Evolutionary conservation across 1,284 basidiomycete genomes (phyloP), one percentile per base, ranked within the genome.

Genomic region (Apiotrichum akiyoshidainum): DNA sequence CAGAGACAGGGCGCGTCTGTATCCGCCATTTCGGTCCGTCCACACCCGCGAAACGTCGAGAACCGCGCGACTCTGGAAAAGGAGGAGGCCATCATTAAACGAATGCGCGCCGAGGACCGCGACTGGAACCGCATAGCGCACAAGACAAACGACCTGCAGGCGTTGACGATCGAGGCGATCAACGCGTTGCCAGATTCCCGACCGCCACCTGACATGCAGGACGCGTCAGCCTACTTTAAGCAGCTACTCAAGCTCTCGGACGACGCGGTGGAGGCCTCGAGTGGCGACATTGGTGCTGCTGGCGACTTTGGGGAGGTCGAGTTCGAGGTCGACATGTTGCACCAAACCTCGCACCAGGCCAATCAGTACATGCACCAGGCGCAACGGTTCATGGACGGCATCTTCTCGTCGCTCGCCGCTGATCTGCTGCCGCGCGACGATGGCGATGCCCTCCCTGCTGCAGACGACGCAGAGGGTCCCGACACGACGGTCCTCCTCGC

Each of bases 321-420:
- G 63, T 75, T 66, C 61, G 74, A 76, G 71, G 68, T 79, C 56
- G 77, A 79, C 62, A 68, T 66, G 34, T 61, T 79, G 1, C 69
- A 69, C 35, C 73, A 76, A 47, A 64, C 69, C 17, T 67, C 73
- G 1, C 76, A 78, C 53, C 67, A 70, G 0, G 76, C 75, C 0
- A 58, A 71, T 21, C 77, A 78, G 58, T 76, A 74, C 61, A 71
- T 73, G 5, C 57, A 65, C 10, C 74, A 75, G 60, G 66, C 75
- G 2, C 65, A 67, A 10, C 66, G 70, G 17, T 76, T 79, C 66
- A 65, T 78, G 40, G 76, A 79, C 57, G 74, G 76, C 14, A 73
- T 79, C 41, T 79, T 78, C 59, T 65, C 73, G 9, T 68, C 73
- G 0, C 71, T 79, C 11, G 64, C 74, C 0, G 60, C 67, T 3